Evolutionary conservation across 208 protist genomes (phyloP).

Genomic region (Spongospora subterranea): DNA sequence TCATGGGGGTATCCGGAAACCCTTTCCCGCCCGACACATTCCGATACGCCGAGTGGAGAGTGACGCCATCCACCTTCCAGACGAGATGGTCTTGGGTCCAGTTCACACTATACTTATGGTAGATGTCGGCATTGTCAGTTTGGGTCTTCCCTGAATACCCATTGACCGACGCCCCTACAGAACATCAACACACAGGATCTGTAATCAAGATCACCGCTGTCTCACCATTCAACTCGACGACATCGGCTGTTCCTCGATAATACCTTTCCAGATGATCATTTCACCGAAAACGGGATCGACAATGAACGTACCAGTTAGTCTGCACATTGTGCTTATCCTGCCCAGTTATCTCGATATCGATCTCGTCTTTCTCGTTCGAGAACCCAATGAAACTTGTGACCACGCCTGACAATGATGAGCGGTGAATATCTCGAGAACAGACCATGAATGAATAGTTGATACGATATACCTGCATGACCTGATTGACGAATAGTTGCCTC

Average conservation of each 20-base stretch:
- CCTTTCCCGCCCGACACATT: neutral
- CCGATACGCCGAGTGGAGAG: neutral
- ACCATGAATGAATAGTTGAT: too few species aligned
- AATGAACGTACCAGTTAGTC: slow-evolving; percentile 36
- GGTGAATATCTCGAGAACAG: too few species aligned
- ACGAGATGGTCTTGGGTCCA: neutral
- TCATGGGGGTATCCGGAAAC: neutral
- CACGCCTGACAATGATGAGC: neutral
- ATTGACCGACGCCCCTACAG: slow-evolving; percentile 21
- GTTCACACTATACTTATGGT: neutral
- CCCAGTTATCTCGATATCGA: slow-evolving; percentile 38
- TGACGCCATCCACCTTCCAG: neutral
- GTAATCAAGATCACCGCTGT: neutral
- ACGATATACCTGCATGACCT: neutral
- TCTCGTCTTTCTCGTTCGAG: slow-evolving; percentile 37
- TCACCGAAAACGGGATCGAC: neutral
- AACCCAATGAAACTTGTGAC: slow-evolving; percentile 25
- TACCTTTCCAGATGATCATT: neutral
- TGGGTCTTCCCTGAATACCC: neutral
- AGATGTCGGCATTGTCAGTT: neutral
- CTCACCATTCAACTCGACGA: neutral
- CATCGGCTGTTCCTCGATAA: neutral
- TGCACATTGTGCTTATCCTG: neutral
- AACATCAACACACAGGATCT: neutral
- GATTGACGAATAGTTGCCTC: neutral